Conservation (phyloP, 148 eudicot species). For the Amaranthus cruentus region DNA sequence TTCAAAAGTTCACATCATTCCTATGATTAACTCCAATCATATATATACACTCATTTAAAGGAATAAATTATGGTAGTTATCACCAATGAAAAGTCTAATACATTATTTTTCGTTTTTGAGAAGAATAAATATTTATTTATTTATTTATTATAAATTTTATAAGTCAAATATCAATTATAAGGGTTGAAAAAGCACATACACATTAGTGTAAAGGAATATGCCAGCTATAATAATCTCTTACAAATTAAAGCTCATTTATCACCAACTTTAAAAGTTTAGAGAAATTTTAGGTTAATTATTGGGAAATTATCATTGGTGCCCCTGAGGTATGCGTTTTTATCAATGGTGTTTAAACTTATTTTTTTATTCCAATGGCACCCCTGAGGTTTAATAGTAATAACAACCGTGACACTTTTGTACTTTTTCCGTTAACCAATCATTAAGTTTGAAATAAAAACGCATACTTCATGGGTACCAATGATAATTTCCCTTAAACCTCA, state of each 20-base stretch:
- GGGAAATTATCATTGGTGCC: too few species aligned
- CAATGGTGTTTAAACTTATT: too few species aligned
- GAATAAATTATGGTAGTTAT: constrained; percentile 20
- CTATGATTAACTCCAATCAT: constrained; percentile 22
- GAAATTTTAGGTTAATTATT: not conserved
- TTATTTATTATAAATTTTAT: not conserved
- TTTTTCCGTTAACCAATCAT: too few species aligned
- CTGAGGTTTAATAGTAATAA: too few species aligned
- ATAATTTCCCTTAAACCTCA: too few species aligned
- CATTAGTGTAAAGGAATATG: not conserved
- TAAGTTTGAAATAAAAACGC: too few species aligned
- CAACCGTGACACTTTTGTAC: too few species aligned
- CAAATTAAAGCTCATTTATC: not conserved
- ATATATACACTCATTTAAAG: not conserved
- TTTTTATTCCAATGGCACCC: too few species aligned
- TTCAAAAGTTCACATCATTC: constrained; percentile 24
- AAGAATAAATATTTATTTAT: not conserved
- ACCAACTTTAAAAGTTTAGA: not conserved
- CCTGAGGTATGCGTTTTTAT: too few species aligned
- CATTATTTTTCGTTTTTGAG: too few species aligned
- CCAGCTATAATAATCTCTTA: constrained; percentile 16
- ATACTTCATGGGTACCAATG: too few species aligned
- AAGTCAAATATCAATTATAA: constrained; percentile 17
- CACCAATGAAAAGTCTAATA: constrained; percentile 12
- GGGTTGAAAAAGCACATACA: constrained; percentile 20